These are phyloP conservation scores for Eutypella sp. DNA, from an alignment of 2,329 filamentous ascomycete genomes.

Conservation along the genomic window DNA sequence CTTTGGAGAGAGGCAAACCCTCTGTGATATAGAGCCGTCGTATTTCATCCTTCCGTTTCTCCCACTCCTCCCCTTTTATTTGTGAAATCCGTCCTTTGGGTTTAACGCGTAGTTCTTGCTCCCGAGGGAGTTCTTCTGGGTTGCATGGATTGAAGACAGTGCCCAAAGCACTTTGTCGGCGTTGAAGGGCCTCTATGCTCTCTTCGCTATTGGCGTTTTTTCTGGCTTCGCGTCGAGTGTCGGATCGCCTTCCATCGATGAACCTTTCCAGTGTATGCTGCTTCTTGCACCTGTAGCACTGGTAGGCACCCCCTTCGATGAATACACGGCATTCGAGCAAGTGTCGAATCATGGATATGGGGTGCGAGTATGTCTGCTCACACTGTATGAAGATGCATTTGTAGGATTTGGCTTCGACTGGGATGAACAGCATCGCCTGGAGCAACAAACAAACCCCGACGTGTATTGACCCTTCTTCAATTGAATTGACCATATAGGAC, in stretches of 20 bases:
- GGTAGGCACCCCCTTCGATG: background rate
- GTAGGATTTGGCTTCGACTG: background rate
- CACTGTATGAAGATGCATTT: background rate
- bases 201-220: background rate
- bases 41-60: background rate
- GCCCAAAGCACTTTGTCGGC: background rate
- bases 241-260: background rate
- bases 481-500: too few relatives aligned
- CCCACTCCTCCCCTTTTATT: background rate
- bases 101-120: too few relatives aligned
- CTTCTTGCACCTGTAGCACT: background rate
- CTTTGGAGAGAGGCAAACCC: background rate
- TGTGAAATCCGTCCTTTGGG: background rate
- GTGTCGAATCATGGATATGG: background rate
- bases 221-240: background rate
- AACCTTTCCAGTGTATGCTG: background rate
- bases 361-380: background rate
- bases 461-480: too few relatives aligned
- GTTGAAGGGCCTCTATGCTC: background rate
- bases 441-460: too few relatives aligned
- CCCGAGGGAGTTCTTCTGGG: too few relatives aligned
- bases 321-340: background rate
- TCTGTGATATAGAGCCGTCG: background rate
- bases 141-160: too few relatives aligned
- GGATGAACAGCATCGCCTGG: background rate